These are phyloP conservation scores for Oryza officinalis DNA, from an alignment of 176 grass and related monocot species.

Conservation along the genomic window DNA sequence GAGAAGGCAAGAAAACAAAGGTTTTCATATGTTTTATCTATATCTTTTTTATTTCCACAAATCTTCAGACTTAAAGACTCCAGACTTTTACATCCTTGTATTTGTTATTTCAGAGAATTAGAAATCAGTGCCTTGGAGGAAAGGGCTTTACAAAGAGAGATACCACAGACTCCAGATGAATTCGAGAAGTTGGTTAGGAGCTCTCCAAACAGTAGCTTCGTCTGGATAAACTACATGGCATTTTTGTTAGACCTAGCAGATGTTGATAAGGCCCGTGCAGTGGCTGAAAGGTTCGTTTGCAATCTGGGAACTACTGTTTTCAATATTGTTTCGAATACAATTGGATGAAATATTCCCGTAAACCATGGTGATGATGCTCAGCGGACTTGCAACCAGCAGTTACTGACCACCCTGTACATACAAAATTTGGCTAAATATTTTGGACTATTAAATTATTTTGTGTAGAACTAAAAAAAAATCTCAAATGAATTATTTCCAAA, in stretches of 20 bases:
- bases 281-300: conserved; percentile 74
- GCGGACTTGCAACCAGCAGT: neutral
- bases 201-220: conserved; percentile 88
- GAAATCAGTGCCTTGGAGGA: conserved; percentile 91
- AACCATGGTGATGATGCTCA: neutral
- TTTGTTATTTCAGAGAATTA: conserved; percentile 62
- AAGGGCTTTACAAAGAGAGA: conserved; percentile 74
- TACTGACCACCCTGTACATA: neutral
- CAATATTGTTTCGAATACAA: neutral
- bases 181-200: conserved; percentile 93
- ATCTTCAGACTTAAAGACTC: conserved; percentile 1
- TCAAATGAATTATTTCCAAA: neutral
- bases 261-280: conserved; percentile 72
- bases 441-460: neutral
- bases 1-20: conserved; percentile 83
- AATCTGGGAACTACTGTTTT: neutral
- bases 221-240: conserved; percentile 97
- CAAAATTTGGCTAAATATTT: neutral
- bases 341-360: neutral
- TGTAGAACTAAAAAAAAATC: neutral
- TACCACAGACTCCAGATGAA: conserved; percentile 78
- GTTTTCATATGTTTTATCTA: conserved; percentile 46
- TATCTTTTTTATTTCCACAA: conserved; percentile 4
- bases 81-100: conserved; percentile 9
- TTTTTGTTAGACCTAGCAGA: conserved; percentile 80